Evolutionary conservation across 1,284 basidiomycete genomes (phyloP), one percentile per base, ranked within the genome.

Genomic region (Gymnopus androsaceus): DNA sequence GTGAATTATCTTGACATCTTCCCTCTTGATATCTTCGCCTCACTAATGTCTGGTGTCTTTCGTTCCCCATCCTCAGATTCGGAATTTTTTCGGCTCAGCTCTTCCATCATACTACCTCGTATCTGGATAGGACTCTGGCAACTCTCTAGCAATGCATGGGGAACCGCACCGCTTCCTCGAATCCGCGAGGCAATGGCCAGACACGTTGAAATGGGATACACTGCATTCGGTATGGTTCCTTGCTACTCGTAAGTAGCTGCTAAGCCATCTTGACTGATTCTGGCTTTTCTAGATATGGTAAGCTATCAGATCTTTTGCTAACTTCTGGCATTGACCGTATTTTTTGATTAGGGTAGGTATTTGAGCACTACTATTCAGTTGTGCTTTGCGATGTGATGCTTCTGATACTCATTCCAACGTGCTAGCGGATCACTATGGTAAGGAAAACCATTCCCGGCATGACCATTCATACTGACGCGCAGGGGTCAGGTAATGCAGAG

Each of bases 81-180:
- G 47, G 86, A 88, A 70, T 79, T 79, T 1, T 84, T 87, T 65
- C 67, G 67, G 42, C 76, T 91, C 6, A 89, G 88, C 3, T 78
- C 82, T 4, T 79, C 83, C 63, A 67, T 69, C 30, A n/a, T n/a
- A n/a, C 77, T 78, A 11, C 85, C 90, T 21, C 82, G 90, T 51
- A 68, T 92, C 46, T 90, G 85, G 81, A 84, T 80, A 8, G 90
- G 90, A 7, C 79, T 92, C 7, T 92, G 90, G 90, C 90, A 92
- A 62, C 80, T 92, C 34, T 91, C 90, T 14, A 86, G 85, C 67
- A 87, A 86, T 51, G 88, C 88, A 1, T 92, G 90, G 90, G 90
- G 90, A 15, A 87, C 82, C 47, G 87, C 87, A 1, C 76, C 87
- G 0, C 81, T 83, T 2, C 64, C 78, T 23, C 85, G 83, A 67